Evolutionary conservation across 2,329 filamentous ascomycete species (phyloP).

Genomic region (Microthyrium microscopicum): DNA sequence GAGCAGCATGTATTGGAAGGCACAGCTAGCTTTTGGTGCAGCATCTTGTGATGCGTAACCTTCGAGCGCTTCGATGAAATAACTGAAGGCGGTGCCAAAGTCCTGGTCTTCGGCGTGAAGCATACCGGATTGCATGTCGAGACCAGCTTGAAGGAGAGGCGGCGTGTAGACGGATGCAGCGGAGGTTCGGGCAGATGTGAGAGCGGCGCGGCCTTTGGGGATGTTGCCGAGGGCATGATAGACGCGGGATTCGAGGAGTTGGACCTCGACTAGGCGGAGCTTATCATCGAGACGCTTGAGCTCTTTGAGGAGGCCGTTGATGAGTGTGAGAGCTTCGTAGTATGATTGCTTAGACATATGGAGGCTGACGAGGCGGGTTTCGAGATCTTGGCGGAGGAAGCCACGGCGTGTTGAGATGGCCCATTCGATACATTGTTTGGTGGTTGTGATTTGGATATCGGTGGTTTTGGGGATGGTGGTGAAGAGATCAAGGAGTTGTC

Average conservation of each 20-base stretch:
- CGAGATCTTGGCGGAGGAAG: constrained; percentile 94
- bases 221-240: constrained; percentile 97
- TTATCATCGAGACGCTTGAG: constrained; percentile 98
- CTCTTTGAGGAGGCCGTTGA: constrained; percentile 90
- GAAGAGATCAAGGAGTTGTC: constrained; percentile 92
- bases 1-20: constrained; percentile 96
- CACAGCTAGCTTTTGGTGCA: constrained; percentile 75
- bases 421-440: constrained; percentile 99
- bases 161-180: constrained; percentile 96
- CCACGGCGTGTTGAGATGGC: constrained; percentile 84
- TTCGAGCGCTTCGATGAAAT: constrained; percentile 97
- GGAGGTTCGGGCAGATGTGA: constrained; percentile 86
- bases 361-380: constrained; percentile 82
- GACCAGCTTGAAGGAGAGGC: constrained; percentile 80
- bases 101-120: constrained; percentile 96
- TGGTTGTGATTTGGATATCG: constrained; percentile 87
- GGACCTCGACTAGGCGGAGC: constrained; percentile 91
- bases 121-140: constrained; percentile 99
- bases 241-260: constrained; percentile 88
- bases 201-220: constrained; percentile 81
- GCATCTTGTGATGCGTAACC: constrained; percentile 93
- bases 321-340: constrained; percentile 90
- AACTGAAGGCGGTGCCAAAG: constrained; percentile 96
- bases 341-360: constrained; percentile 97
- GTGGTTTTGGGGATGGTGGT: constrained; percentile 82